Evolutionary conservation across 495 filamentous ascomycete species (phyloP).

Genomic region (Daldinia vernicosa): DNA sequence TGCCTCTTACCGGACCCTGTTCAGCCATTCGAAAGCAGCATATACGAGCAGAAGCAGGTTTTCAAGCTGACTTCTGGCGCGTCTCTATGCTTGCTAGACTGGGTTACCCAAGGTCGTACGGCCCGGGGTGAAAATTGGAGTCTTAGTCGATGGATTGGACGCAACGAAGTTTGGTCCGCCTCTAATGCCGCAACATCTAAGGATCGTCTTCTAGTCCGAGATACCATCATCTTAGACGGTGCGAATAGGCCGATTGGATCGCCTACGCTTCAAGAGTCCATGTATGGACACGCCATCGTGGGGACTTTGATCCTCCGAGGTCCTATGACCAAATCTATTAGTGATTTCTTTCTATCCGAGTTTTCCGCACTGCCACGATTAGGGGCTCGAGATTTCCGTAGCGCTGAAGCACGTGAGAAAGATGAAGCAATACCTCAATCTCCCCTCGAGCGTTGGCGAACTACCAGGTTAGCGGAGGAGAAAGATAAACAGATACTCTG

Average conservation of each 20-base stretch:
- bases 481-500: slow-evolving; percentile 72
- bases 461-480: slow-evolving; percentile 60
- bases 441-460: slow-evolving; percentile 54
- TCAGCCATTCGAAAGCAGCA: slow-evolving; percentile 82
- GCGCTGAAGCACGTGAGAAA: slow-evolving; percentile 49
- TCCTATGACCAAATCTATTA: slow-evolving; percentile 69
- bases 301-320: slow-evolving; percentile 88
- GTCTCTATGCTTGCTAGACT: slow-evolving; percentile 85
- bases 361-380: slow-evolving; percentile 82
- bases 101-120: slow-evolving; percentile 87
- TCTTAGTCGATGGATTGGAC: slow-evolving; percentile 75
- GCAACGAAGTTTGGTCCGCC: slow-evolving; percentile 83
- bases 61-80: slow-evolving; percentile 70
- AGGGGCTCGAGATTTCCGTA: slow-evolving; percentile 81
- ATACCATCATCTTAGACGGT: slow-evolving; percentile 79
- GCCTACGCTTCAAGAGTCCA: slow-evolving; percentile 59
- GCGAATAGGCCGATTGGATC: slow-evolving; percentile 45
- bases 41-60: slow-evolving; percentile 82
- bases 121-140: slow-evolving; percentile 93
- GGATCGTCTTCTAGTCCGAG: slow-evolving; percentile 76
- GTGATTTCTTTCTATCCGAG: slow-evolving; percentile 74
- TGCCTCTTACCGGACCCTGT: slow-evolving; percentile 94
- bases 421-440: slow-evolving; percentile 52
- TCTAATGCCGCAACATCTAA: slow-evolving; percentile 36
- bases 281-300: slow-evolving; percentile 73